Evolutionary conservation across 2,329 filamentous ascomycete species (phyloP), one percentile per base, ranked within the genome.

Genomic region (Cordyceps sp.): DNA sequence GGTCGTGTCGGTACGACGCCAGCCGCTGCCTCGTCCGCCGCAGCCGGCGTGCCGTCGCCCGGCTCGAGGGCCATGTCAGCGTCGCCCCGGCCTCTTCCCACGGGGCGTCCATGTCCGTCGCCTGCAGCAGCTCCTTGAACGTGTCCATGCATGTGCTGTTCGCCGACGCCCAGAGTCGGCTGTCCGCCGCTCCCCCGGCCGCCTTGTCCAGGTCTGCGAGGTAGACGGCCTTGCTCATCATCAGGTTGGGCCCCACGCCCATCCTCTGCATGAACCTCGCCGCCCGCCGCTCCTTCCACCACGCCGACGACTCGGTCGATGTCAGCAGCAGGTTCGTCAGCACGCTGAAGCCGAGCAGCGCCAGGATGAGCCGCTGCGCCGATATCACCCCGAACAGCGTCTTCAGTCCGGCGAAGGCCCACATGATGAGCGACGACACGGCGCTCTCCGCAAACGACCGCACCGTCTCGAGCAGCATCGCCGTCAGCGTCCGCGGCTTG

Each of bases 211-310:
- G 62, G 50, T 96, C 88, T 32, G 65, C 66, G 34, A 94, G 57
- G 49, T 90, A 93, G 18, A 98, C 73, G 8, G 82, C 74, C 52
- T 78, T 84, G 54, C 78, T 81, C 81, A 94, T 88, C 39, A 78
- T 69, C 15, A 66, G 55, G 42, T 92, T 79, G 7, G 86, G 83
- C 4, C 70, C 68, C 7, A 96, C 74, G 9, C 88, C 88, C 12
- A 96, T 58, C 10, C 76, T 66, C 22, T 63, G 62, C 84, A 98
- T 90, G 52, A 88, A 93, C 26, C 66, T 75, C 13, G 68, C 69
- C 2, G 86, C 84, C 37, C 72, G 77, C 35, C 84, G 72, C 56
- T 96, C 88, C 29, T 71, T 66, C 79, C 82, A 93, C 85, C 85
- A 96, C 2, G 69, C 63, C 44, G 75, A 73, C 6, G 71, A 70